A percentile compares a stretch with the other conserved stretches of the same genome.
phyloP scores from a whole-genome alignment of 2,329 filamentous ascomycete species.

The Aspergillus jensenii region DNA sequence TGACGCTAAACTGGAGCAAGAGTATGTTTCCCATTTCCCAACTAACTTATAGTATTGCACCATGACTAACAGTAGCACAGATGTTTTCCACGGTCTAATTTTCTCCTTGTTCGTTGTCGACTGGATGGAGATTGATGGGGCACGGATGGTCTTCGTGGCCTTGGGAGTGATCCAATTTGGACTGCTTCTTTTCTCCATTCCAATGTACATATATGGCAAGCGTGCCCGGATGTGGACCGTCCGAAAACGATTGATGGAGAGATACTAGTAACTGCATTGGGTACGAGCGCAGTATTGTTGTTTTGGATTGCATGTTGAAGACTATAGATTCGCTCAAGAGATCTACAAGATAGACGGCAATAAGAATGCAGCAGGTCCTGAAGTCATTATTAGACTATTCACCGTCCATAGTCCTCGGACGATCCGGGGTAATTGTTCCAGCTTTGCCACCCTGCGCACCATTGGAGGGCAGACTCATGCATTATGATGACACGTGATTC shows the following conservation, averaged over 20 bases:
- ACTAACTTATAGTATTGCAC: not conserved
- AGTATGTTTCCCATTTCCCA: constrained; percentile 49
- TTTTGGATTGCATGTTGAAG: not conserved
- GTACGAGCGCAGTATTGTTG: not conserved
- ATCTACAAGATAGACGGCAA: not conserved
- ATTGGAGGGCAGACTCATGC: no score
- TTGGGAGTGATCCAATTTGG: constrained; percentile 83
- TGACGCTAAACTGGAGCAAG: constrained; percentile 92
- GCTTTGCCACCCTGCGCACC: no score
- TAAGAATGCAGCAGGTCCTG: no score
- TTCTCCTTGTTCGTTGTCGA: constrained; percentile 85
- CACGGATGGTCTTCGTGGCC: constrained; percentile 75
- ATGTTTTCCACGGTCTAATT: constrained; percentile 84
- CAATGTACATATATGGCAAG: constrained; percentile 95
- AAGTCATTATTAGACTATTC: not conserved
- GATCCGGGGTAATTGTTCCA: no score
- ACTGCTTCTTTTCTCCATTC: constrained; percentile 72
- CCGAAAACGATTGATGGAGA: constrained; percentile 80
- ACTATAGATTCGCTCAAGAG: not conserved
- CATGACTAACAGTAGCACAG: constrained; percentile 30
- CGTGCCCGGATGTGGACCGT: constrained; percentile 92
- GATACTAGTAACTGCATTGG: constrained; percentile 12
- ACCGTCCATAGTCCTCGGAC: no score
- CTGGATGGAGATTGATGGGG: constrained; percentile 76
- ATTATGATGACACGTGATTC: no score